These are phyloP conservation scores for Proliferodiscus dingleyae DNA, from an alignment of 2,329 filamentous ascomycete species.

Conservation along the genomic window DNA sequence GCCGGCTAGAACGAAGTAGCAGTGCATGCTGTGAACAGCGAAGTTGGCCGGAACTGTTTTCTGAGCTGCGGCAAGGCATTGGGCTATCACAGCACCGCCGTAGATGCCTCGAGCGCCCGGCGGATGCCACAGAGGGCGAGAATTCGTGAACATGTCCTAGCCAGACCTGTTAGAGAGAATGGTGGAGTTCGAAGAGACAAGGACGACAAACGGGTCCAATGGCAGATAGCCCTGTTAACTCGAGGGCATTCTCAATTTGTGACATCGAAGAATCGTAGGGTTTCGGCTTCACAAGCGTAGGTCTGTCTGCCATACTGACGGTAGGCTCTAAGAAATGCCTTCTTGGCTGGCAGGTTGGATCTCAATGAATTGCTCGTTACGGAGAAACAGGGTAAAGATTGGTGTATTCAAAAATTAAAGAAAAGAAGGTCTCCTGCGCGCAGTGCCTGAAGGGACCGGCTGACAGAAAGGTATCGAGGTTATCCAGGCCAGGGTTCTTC, in stretches of 20 bases:
- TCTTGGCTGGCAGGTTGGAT: background rate
- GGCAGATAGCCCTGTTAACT: conserved; percentile 73
- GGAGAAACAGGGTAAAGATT: too few species aligned
- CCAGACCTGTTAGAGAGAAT: conserved; percentile 13
- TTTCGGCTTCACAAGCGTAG: conserved; percentile 70
- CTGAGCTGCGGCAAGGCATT: conserved; percentile 83
- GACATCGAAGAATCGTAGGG: conserved; percentile 67
- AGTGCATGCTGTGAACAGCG: conserved; percentile 92
- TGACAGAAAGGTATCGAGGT: too few species aligned
- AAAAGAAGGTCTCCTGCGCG: too few species aligned
- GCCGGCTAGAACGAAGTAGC: conserved; percentile 94
- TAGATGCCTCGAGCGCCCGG: conserved; percentile 89
- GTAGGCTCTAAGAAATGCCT: background rate
- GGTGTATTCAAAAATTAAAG: too few species aligned
- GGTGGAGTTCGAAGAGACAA: background rate
- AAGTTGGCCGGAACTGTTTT: conserved; percentile 78
- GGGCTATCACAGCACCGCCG: conserved; percentile 87
- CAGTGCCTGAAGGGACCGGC: too few species aligned
- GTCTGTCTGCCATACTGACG: conserved; percentile 27
- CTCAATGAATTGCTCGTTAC: too few species aligned
- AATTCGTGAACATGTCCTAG: conserved; percentile 91
- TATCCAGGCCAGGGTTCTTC: too few species aligned
- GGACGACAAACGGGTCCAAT: conserved; percentile 61
- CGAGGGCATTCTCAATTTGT: conserved; percentile 82
- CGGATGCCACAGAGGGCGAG: conserved; percentile 86